Conservation (phyloP, 345 rosid species). For the Hibiscus mutabilis region DNA sequence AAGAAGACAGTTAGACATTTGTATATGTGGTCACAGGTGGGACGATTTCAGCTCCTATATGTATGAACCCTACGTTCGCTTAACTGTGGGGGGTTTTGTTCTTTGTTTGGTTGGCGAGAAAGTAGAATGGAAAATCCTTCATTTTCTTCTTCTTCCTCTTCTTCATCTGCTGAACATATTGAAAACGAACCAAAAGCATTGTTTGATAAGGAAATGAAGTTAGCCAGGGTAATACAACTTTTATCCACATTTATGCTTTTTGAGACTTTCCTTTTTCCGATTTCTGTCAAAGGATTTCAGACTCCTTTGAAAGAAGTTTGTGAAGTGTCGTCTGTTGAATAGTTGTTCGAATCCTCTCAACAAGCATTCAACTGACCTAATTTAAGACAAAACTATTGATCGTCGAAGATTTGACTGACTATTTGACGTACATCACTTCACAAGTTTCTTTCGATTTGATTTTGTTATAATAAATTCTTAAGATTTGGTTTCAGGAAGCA, state of each 20-base stretch:
- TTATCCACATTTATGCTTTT: neutral
- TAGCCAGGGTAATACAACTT: slow-evolving; percentile 10
- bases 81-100: neutral
- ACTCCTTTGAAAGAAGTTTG: no score
- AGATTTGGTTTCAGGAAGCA: slow-evolving; percentile 12
- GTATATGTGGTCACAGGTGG: neutral
- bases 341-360: no score
- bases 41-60: neutral
- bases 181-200: slow-evolving; percentile 14
- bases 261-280: neutral
- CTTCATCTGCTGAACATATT: neutral
- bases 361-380: no score
- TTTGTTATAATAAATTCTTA: no score
- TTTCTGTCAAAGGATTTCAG: neutral
- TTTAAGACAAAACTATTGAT: no score
- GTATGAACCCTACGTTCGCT: neutral
- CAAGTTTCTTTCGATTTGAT: no score
- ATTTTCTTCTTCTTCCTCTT: neutral
- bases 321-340: no score
- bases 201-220: slow-evolving; percentile 3
- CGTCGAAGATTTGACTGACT: no score
- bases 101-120: neutral
- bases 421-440: no score
- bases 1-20: slow-evolving; percentile 12
- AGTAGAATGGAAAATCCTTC: slow-evolving; percentile 5